phyloP scores from a whole-genome alignment of 768 basidiomycete species.

The Calocera viscosa region DNA sequence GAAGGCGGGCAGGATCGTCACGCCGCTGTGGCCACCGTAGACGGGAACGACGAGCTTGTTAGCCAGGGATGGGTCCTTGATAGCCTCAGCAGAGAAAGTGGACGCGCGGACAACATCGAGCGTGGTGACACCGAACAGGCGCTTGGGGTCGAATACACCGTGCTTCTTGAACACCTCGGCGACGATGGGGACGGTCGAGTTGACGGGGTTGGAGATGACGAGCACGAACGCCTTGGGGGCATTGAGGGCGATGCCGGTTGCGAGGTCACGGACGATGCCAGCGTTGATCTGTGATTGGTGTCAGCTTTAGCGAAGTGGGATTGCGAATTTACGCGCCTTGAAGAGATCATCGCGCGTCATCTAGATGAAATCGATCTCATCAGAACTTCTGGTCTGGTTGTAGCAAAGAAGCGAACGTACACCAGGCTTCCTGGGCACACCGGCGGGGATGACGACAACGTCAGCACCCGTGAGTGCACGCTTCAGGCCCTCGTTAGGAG shows the following conservation, averaged over 20 bases:
- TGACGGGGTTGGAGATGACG: constrained; percentile 98
- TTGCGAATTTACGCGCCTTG: constrained; percentile 45
- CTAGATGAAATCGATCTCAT: constrained; percentile 22
- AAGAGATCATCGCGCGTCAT: constrained; percentile 78
- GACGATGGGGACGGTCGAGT: constrained; percentile 96
- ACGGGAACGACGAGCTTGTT: constrained; percentile 68
- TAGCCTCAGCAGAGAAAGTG: constrained; percentile 76
- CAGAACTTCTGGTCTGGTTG: not conserved
- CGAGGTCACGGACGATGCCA: constrained; percentile 88
- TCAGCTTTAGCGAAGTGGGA: constrained; percentile 2
- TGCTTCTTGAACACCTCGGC: constrained; percentile 91
- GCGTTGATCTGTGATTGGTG: constrained; percentile 69
- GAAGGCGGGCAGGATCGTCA: constrained; percentile 87
- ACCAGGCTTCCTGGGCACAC: constrained; percentile 89
- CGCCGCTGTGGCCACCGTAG: constrained; percentile 87
- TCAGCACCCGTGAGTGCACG: constrained; percentile 76
- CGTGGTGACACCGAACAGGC: constrained; percentile 93
- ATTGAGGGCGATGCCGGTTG: constrained; percentile 69
- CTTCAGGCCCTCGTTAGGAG: constrained; percentile 64
- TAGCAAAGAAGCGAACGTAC: constrained; percentile 36
- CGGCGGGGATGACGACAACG: constrained; percentile 89
- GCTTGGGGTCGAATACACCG: constrained; percentile 81
- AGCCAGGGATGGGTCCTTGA: constrained; percentile 50
- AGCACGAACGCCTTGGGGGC: constrained; percentile 86
- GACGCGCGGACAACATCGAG: constrained; percentile 97